Evolutionary conservation across 2,329 filamentous ascomycete genomes (phyloP).

Genomic region (Magnaporthales sp.): DNA sequence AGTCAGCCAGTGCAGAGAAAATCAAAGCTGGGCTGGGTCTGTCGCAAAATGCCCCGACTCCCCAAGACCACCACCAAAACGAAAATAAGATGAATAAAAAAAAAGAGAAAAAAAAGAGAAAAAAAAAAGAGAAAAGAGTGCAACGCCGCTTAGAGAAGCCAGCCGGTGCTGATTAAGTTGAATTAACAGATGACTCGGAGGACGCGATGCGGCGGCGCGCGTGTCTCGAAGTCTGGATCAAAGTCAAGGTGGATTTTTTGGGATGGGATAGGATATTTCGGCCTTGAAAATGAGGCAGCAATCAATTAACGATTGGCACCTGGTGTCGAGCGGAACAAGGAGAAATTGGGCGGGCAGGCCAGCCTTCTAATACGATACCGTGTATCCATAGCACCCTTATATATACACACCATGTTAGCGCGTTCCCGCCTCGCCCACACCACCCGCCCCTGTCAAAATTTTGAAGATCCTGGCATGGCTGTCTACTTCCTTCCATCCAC

Average conservation of each 20-base stretch:
- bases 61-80: neutral
- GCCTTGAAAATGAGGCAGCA: neutral
- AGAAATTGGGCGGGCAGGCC: slow-evolving; percentile 11
- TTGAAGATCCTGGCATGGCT: slow-evolving; percentile 7
- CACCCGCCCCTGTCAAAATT: slow-evolving; percentile 1
- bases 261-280: neutral
- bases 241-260: neutral
- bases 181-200: neutral
- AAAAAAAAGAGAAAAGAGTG: neutral
- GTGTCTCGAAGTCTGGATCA: neutral
- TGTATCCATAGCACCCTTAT: slow-evolving; percentile 12
- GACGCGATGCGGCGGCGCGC: neutral
- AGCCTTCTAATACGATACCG: slow-evolving; percentile 17
- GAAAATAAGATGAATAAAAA: neutral
- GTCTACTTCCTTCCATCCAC: neutral
- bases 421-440: slow-evolving; percentile 2
- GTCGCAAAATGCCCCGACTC: neutral
- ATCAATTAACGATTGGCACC: slow-evolving; percentile 3
- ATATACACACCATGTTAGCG: slow-evolving; percentile 20
- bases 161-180: neutral
- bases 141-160: neutral
- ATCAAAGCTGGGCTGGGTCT: neutral
- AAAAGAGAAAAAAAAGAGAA: neutral
- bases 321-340: slow-evolving; percentile 5
- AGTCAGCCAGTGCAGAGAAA: neutral